Percentiles rank a stretch among this genome's conserved stretches.
These are phyloP conservation scores for Boletus rex-veris DNA, from an alignment of 768 basidiomycete genomes.

Conservation along the genomic window DNA sequence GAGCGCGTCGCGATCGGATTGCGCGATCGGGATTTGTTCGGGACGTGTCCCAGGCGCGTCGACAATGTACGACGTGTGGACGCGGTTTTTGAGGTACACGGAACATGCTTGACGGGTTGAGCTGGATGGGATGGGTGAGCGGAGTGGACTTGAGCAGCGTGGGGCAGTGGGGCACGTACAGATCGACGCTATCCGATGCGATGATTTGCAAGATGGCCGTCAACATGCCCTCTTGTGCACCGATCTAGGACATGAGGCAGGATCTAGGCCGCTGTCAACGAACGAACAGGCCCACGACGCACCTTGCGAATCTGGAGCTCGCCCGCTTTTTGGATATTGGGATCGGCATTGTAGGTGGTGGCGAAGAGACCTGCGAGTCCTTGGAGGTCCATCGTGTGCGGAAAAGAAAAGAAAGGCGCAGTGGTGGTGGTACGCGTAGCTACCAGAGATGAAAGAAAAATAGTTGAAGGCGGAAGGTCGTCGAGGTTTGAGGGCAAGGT, in stretches of 20 bases:
- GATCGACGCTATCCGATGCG: slow-evolving; percentile 69
- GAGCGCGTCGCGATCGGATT: slow-evolving; percentile 71
- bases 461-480: neutral
- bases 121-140: slow-evolving; percentile 34
- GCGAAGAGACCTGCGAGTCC: slow-evolving; percentile 75
- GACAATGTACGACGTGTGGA: slow-evolving; percentile 61
- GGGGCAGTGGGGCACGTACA: slow-evolving; percentile 49
- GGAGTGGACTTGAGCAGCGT: neutral
- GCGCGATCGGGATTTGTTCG: slow-evolving; percentile 59
- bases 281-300: neutral
- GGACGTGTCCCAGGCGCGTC: slow-evolving; percentile 44
- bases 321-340: slow-evolving; percentile 80
- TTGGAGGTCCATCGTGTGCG: slow-evolving; percentile 62
- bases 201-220: slow-evolving; percentile 85
- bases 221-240: slow-evolving; percentile 77
- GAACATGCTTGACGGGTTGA: slow-evolving; percentile 81
- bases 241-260: slow-evolving; percentile 48
- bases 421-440: neutral
- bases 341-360: slow-evolving; percentile 77
- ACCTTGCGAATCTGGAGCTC: slow-evolving; percentile 90
- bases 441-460: neutral
- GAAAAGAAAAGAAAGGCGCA: neutral
- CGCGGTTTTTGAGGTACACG: slow-evolving; percentile 90
- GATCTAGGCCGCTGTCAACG: neutral
- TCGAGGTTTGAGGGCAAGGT: slow-evolving; percentile 15